These are phyloP conservation scores for Dactylellina leptospora DNA, from an alignment of 2,329 filamentous ascomycete species.

Conservation along the genomic window DNA sequence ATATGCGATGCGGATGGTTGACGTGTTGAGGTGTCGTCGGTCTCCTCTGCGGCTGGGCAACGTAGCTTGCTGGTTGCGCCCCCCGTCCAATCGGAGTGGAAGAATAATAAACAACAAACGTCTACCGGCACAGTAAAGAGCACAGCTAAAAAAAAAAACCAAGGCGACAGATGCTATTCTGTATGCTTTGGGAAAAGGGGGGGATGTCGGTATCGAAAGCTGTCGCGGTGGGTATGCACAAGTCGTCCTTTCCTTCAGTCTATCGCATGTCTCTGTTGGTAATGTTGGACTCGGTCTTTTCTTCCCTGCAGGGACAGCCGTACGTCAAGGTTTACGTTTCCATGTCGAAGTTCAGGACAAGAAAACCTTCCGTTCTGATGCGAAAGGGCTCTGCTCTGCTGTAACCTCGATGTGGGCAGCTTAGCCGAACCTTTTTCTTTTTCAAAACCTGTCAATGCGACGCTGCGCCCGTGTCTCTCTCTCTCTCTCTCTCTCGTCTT, in stretches of 20 bases:
- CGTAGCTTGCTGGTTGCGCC: not conserved
- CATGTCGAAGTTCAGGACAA: not conserved
- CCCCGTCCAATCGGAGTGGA: slow-evolving; percentile 4
- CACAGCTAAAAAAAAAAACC: too few species aligned
- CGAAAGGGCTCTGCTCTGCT: slow-evolving; percentile 25
- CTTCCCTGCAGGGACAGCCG: slow-evolving; percentile 34
- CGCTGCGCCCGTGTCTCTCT: not conserved
- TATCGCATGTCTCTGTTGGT: slow-evolving; percentile 3
- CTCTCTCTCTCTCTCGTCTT: not conserved
- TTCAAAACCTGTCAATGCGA: slow-evolving; percentile 47
- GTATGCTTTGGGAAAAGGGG: too few species aligned
- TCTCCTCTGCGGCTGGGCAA: not conserved
- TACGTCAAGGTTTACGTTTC: not conserved
- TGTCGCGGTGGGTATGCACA: too few species aligned
- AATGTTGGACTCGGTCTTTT: slow-evolving; percentile 38
- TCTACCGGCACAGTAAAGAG: too few species aligned
- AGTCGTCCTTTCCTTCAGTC: not conserved
- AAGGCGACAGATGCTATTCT: too few species aligned
- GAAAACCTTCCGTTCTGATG: slow-evolving; percentile 27
- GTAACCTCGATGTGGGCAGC: slow-evolving; percentile 30
- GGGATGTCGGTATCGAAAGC: too few species aligned
- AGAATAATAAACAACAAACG: too few species aligned
- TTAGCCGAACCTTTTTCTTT: slow-evolving; percentile 43
- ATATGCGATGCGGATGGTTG: not conserved
- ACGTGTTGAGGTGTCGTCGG: not conserved